Percentiles rank a stretch among this genome's conserved stretches.
These are phyloP conservation scores for Bruguiera gymnorhiza DNA, from an alignment of 345 rosid species.

Conservation along the genomic window DNA sequence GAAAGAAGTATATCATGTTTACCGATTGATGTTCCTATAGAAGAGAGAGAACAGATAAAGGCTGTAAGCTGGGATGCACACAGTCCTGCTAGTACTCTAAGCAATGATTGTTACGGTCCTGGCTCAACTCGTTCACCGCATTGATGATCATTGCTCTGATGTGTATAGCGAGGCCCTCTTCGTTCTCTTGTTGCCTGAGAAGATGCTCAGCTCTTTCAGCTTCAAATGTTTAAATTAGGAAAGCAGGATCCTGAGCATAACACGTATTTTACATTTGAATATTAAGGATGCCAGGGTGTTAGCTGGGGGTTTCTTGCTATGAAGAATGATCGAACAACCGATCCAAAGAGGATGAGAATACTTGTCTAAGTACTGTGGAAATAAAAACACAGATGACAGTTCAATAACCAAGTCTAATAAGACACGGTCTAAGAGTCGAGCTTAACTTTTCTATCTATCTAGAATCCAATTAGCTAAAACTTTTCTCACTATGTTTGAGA, in stretches of 20 bases:
- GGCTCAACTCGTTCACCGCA: not conserved
- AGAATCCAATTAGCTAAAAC: not conserved
- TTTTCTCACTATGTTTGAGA: not conserved
- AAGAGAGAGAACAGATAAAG: not conserved
- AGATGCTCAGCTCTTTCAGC: no score
- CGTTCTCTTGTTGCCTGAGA: not conserved
- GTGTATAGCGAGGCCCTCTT: not conserved
- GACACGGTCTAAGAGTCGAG: not conserved
- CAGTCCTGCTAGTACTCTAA: slow-evolving; percentile 11
- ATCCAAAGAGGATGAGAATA: no score
- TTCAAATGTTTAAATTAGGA: no score
- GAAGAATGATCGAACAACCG: no score
- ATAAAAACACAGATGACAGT: no score
- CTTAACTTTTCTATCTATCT: not conserved
- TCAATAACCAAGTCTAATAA: not conserved
- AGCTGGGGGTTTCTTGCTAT: no score
- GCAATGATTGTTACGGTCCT: slow-evolving; percentile 2
- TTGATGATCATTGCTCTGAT: not conserved
- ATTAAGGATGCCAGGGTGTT: no score
- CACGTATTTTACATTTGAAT: no score
- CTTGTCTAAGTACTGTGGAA: no score
- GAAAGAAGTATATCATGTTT: slow-evolving; percentile 14
- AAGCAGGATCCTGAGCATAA: no score
- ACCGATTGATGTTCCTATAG: not conserved
- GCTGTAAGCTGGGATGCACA: not conserved